phyloP scores from a whole-genome alignment of 129 eudicot species.

The Lactuca saligna region DNA sequence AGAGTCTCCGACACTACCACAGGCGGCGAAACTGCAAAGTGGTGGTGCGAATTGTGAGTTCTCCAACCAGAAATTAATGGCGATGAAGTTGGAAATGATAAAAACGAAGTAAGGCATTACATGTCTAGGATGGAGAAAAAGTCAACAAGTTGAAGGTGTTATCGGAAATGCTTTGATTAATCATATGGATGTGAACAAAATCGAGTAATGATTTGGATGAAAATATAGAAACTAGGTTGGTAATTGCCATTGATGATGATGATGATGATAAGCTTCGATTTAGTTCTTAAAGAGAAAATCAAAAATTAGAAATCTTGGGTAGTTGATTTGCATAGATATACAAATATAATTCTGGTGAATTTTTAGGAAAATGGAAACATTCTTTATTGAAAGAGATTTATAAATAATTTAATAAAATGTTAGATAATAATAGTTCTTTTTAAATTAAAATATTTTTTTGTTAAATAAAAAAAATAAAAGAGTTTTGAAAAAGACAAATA shows the following conservation, averaged over 20 bases:
- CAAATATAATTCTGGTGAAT: background rate
- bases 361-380: too few relatives aligned
- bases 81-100: constrained; percentile 76
- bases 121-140: constrained; percentile 51
- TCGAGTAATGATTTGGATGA: constrained; percentile 24
- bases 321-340: background rate
- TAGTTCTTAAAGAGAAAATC: background rate
- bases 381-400: too few relatives aligned
- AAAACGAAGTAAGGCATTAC: constrained; percentile 68
- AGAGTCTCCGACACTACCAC: background rate
- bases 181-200: constrained; percentile 62
- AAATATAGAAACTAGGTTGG: background rate
- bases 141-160: constrained; percentile 36
- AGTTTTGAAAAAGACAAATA: too few relatives aligned
- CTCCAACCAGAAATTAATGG: constrained; percentile 56
- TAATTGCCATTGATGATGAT: background rate
- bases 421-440: too few relatives aligned
- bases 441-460: too few relatives aligned
- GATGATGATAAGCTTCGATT: background rate
- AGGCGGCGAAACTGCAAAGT: constrained; percentile 1
- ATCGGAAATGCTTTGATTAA: constrained; percentile 53
- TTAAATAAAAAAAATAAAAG: too few relatives aligned
- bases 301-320: background rate
- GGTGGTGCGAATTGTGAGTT: constrained; percentile 39
- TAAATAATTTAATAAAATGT: too few relatives aligned